Evolutionary conservation across 2,329 filamentous ascomycete genomes (phyloP).

Genomic region (Cladosporium sp.): DNA sequence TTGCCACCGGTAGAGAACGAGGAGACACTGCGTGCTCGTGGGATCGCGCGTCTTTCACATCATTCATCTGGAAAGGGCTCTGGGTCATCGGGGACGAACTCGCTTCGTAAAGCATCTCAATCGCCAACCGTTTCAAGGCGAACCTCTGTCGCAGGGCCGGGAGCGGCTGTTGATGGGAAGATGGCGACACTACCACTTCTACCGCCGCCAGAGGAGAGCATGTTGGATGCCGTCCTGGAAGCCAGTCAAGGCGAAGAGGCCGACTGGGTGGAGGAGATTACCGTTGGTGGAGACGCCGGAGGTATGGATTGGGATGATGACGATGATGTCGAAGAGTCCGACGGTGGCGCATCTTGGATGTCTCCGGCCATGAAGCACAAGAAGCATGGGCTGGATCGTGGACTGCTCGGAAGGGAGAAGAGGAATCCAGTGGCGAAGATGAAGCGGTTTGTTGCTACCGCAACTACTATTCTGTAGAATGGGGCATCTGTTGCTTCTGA

Average conservation of each 20-base stretch:
- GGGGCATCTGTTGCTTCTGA: no score
- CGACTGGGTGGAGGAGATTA: slow-evolving; percentile 2
- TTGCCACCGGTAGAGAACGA: slow-evolving; percentile 23
- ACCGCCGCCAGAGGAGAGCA: slow-evolving; percentile 20
- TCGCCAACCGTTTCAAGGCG: background rate
- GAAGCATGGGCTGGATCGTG: slow-evolving; percentile 7
- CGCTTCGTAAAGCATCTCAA: background rate
- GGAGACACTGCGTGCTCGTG: slow-evolving; percentile 25
- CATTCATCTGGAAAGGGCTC: slow-evolving; percentile 10
- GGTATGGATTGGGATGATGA: slow-evolving; percentile 17
- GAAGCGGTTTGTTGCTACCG: slow-evolving; percentile 21
- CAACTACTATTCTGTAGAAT: slow-evolving; percentile 1
- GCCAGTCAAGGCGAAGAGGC: slow-evolving; percentile 3
- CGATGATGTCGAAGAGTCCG: slow-evolving; percentile 23
- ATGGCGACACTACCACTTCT: slow-evolving; percentile 14
- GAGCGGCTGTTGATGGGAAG: background rate
- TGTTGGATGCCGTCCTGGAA: slow-evolving; percentile 17
- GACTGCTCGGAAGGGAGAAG: slow-evolving; percentile 11
- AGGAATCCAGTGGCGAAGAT: slow-evolving; percentile 18
- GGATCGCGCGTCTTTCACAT: slow-evolving; percentile 25
- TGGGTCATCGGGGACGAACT: background rate
- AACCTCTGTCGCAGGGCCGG: background rate
- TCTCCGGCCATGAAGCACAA: slow-evolving; percentile 12
- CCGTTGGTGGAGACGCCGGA: background rate
- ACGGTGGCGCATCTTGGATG: slow-evolving; percentile 20